A percentile compares a stretch with the other conserved stretches of the same genome.
These are phyloP conservation scores for Brassica incana DNA, from an alignment of 345 rosid species.

Conservation along the genomic window DNA sequence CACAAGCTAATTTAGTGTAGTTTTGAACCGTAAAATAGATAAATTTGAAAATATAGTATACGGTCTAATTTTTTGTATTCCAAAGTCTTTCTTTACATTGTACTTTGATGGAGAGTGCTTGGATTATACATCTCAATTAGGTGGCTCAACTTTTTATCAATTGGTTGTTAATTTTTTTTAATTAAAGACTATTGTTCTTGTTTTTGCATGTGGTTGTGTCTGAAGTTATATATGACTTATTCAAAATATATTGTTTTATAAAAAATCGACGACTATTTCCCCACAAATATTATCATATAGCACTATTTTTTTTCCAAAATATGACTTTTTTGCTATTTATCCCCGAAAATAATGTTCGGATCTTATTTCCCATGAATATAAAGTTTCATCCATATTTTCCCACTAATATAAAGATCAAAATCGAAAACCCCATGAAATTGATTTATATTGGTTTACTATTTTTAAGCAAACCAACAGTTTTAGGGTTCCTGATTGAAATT, in stretches of 20 bases:
- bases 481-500: too few relatives aligned
- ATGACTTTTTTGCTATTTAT: too few relatives aligned
- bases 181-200: background rate
- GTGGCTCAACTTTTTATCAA: background rate
- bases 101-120: background rate
- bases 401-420: too few relatives aligned
- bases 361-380: too few relatives aligned
- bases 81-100: background rate
- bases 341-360: too few relatives aligned
- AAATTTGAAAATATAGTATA: background rate
- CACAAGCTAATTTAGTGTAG: background rate
- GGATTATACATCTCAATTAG: background rate
- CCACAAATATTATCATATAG: too few relatives aligned
- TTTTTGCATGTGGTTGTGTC: constrained; percentile 11
- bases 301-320: too few relatives aligned
- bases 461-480: too few relatives aligned
- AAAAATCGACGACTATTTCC: too few relatives aligned
- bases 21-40: background rate
- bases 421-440: too few relatives aligned
- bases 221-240: background rate
- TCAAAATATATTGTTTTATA: background rate
- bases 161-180: background rate
- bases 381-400: too few relatives aligned
- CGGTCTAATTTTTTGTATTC: background rate
- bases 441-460: too few relatives aligned